phyloP scores from a whole-genome alignment of 805 yeast species.

The Saccharomycopsis sp. region DNA sequence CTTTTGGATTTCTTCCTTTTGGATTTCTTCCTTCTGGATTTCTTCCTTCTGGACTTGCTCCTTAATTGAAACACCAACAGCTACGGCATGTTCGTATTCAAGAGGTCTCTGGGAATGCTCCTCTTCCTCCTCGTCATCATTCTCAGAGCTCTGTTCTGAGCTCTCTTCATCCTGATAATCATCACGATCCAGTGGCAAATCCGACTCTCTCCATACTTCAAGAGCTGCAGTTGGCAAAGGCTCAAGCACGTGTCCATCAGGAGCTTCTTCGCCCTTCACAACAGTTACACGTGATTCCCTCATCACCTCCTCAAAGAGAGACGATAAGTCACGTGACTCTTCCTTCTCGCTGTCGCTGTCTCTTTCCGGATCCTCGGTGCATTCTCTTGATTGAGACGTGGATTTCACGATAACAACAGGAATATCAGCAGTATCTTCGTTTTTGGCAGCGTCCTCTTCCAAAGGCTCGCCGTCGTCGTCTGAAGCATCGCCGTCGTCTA shows the following conservation, averaged over 20 bases:
- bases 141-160: too few species aligned
- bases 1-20: constrained; percentile 5
- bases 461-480: not conserved
- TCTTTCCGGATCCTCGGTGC: constrained; percentile 30
- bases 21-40: not conserved
- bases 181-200: too few species aligned
- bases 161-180: too few species aligned
- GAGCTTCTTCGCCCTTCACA: too few species aligned
- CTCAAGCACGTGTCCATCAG: too few species aligned
- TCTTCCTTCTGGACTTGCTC: not conserved
- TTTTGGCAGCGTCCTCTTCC: not conserved
- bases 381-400: constrained; percentile 34
- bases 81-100: not conserved
- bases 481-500: not conserved
- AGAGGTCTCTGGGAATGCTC: not conserved
- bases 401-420: not conserved
- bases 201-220: too few species aligned
- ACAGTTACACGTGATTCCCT: too few species aligned
- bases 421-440: not conserved
- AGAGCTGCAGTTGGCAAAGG: too few species aligned
- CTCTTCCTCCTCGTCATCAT: not conserved
- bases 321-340: constrained; percentile 41
- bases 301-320: constrained; percentile 56
- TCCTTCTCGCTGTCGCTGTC: constrained; percentile 30
- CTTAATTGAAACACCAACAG: not conserved